A percentile compares a stretch with the other conserved stretches of the same genome.
Evolutionary conservation across 2,329 filamentous ascomycete genomes (phyloP).

Genomic region (Penicillium frequentans): DNA sequence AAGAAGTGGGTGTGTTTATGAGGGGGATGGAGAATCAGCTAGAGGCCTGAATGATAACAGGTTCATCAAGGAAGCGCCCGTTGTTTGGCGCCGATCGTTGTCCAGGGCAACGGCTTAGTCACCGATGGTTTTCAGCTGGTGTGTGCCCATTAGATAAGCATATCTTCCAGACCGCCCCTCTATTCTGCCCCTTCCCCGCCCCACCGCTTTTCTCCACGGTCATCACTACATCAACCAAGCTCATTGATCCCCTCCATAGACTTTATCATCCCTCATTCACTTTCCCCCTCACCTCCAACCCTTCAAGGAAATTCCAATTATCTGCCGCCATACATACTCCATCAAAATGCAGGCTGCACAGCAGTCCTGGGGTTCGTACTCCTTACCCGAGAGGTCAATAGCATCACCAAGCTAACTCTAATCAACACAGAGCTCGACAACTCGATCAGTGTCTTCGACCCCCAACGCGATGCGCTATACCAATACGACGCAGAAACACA

Average conservation of each 20-base stretch:
- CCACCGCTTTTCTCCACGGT: slow-evolving; percentile 28
- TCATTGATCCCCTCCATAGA: slow-evolving; percentile 11
- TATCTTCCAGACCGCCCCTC: not conserved
- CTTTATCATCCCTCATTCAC: not conserved
- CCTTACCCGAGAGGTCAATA: not conserved
- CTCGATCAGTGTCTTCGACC: slow-evolving; percentile 77
- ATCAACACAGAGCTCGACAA: slow-evolving; percentile 75
- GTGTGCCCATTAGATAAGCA: not conserved
- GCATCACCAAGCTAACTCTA: not conserved
- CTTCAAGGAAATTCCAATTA: not conserved
- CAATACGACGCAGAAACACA: slow-evolving; percentile 71
- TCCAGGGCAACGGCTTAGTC: slow-evolving; percentile 38
- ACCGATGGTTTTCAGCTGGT: slow-evolving; percentile 7
- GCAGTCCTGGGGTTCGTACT: slow-evolving; percentile 59
- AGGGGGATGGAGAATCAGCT: slow-evolving; percentile 13
- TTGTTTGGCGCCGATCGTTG: slow-evolving; percentile 34
- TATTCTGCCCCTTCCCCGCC: slow-evolving; percentile 23
- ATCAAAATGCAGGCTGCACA: slow-evolving; percentile 56
- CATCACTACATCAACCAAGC: slow-evolving; percentile 10
- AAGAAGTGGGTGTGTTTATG: slow-evolving; percentile 23
- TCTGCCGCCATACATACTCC: not conserved
- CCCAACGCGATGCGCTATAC: slow-evolving; percentile 88
- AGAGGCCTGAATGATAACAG: slow-evolving; percentile 23
- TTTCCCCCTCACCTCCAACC: slow-evolving; percentile 4
- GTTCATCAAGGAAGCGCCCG: slow-evolving; percentile 20